phyloP scores from a whole-genome alignment of 2,329 filamentous ascomycete genomes.

The Fusarium floridanum region DNA sequence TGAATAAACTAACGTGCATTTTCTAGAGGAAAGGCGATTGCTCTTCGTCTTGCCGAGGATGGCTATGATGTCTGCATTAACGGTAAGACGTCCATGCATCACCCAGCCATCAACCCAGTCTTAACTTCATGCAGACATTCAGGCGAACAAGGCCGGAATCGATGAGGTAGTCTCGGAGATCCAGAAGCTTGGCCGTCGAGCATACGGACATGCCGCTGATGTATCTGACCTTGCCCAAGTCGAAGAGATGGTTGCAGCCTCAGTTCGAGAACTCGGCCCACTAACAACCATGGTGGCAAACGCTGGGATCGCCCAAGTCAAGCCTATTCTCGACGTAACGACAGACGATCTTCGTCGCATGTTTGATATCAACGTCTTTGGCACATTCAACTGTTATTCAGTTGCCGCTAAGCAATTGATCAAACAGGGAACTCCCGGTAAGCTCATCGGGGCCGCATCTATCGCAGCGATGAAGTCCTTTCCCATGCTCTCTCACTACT shows the following conservation, averaged over 20 bases:
- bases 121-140: constrained; percentile 9
- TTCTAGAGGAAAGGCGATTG: constrained; percentile 70
- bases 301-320: constrained; percentile 71
- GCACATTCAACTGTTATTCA: constrained; percentile 74
- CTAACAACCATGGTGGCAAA: constrained; percentile 66
- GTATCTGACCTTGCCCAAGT: constrained; percentile 70
- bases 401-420: constrained; percentile 76
- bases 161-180: constrained; percentile 68
- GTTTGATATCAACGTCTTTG: constrained; percentile 75
- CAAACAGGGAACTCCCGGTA: constrained; percentile 65
- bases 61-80: constrained; percentile 74
- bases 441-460: constrained; percentile 66
- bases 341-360: constrained; percentile 69
- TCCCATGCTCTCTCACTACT: constrained; percentile 71
- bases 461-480: constrained; percentile 73
- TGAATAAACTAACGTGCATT: neutral
- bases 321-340: constrained; percentile 66
- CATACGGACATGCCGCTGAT: constrained; percentile 70
- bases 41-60: constrained; percentile 72
- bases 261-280: constrained; percentile 66
- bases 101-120: accelerated
- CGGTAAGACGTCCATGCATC: neutral
- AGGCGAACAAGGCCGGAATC: constrained; percentile 53
- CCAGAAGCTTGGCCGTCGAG: constrained; percentile 61
- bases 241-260: constrained; percentile 61